These are phyloP conservation scores for Arabis hirsuta DNA, from an alignment of 345 rosid species.

Conservation along the genomic window DNA sequence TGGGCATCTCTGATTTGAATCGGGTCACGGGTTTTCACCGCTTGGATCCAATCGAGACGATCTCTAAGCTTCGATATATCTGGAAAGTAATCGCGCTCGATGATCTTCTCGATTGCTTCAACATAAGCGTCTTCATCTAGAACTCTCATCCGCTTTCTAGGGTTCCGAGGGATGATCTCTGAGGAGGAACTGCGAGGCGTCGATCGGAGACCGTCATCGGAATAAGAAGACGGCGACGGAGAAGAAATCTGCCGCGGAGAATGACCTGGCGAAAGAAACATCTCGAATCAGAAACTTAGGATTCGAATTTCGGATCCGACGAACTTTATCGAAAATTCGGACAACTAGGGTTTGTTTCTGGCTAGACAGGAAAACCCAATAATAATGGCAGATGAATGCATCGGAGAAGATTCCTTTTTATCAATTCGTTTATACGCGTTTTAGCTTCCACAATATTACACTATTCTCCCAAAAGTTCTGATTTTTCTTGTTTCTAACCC, in stretches of 20 bases:
- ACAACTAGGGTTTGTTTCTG: constrained; percentile 33
- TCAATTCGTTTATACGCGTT: constrained; percentile 36
- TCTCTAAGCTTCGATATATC: constrained; percentile 93
- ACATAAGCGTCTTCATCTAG: constrained; percentile 90
- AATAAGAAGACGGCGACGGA: constrained; percentile 58
- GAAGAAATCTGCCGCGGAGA: constrained; percentile 82
- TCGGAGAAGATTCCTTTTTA: constrained; percentile 8
- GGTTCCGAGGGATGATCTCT: constrained; percentile 41
- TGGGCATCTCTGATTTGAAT: constrained; percentile 93
- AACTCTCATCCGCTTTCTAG: constrained; percentile 63
- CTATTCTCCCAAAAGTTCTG: not conserved
- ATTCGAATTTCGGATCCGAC: constrained; percentile 7
- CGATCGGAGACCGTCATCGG: constrained; percentile 39
- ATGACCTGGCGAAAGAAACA: constrained; percentile 82
- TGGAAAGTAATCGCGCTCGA: constrained; percentile 97
- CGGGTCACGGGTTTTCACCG: constrained; percentile 80
- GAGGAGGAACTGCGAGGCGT: constrained; percentile 45
- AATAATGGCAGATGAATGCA: not conserved
- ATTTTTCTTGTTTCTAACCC: not conserved
- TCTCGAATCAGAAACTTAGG: constrained; percentile 30
- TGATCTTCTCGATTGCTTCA: constrained; percentile 86
- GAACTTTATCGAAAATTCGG: constrained; percentile 1
- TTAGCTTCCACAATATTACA: constrained; percentile 12
- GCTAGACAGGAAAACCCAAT: not conserved
- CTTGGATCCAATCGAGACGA: constrained; percentile 94